Base-by-base conservation (phyloP, 257 asterid species). In the Solanum chiquidenum region DNA sequence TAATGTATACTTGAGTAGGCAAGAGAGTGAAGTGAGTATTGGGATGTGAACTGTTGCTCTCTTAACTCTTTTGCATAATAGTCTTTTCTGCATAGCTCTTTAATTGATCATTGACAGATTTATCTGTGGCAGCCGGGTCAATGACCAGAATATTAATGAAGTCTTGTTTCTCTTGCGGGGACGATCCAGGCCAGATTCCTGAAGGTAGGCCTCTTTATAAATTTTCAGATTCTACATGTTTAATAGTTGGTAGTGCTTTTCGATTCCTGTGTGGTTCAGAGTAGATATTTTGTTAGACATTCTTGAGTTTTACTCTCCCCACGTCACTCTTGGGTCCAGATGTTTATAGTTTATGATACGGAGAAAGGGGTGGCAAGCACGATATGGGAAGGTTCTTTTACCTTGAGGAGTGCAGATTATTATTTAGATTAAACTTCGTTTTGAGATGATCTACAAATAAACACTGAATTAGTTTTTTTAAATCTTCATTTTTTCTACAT, bases 141-240 rank as follows among this genome's bases (percentile, higher is more conserved):
- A 87, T 90, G 87, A 44, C 92, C 58, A 89, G 92, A 20, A 90
- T 91, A 68, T 90, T 97, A 58, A 88, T 95, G 74, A 97, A 90
- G 89, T 93, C 97, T 69, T 95, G 99, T 91, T 95, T 97, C 89
- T 95, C 98, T 73, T 97, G 99, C 76, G 98, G 99, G 86, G 93
- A 91, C 33, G 98, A 97, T 92, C 98, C 99, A 88, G 94, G 93
- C 89, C 94, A 91, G 91, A 91, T 92, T 90, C 97, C 90, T 89
- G 95, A 92, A 92, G 99, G 99, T 95, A 91, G 42, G 87, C 86
- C 74, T 89, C 33, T 88, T 87, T 88, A 58, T 73, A 21, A 77
- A 34, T 60, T 85, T 42, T 40, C n/a, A 88, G 25, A 18, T 87
- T 68, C 85, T 9, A 49, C 69, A 18, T 9, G 69, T 29, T 5